Percentiles rank a stretch among this genome's conserved stretches.
Evolutionary conservation across 345 rosid species (phyloP).

Genomic region (Citrus unshiu): DNA sequence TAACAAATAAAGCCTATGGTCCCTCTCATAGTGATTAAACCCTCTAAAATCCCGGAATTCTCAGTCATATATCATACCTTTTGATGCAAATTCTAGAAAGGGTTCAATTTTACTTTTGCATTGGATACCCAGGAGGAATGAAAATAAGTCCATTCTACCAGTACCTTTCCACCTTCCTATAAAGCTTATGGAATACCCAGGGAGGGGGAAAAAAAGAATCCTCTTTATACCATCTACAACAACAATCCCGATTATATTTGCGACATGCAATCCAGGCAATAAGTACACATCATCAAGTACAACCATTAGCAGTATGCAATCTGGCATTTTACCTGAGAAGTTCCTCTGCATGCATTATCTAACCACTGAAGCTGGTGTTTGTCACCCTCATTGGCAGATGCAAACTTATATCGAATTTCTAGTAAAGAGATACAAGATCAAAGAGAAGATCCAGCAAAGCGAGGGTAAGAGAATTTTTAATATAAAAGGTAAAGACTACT

Average conservation of each 20-base stretch:
- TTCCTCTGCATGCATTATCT: constrained; percentile 45
- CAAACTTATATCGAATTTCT: constrained; percentile 39
- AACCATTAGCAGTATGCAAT: neutral
- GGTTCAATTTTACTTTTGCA: neutral
- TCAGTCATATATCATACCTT: neutral
- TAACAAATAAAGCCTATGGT: neutral
- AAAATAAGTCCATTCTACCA: neutral
- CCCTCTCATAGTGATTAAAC: neutral
- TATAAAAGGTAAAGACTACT: neutral
- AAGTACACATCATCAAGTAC: constrained; percentile 3
- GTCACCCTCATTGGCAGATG: constrained; percentile 37
- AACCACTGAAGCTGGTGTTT: constrained; percentile 40
- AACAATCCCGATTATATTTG: neutral
- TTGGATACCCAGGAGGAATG: neutral
- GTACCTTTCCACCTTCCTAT: neutral
- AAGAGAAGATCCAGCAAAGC: constrained; percentile 1
- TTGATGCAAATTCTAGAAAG: neutral
- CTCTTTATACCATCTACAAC: neutral
- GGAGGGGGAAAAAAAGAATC: neutral
- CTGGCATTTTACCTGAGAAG: constrained; percentile 28
- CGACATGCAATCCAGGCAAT: neutral
- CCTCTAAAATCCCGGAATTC: neutral
- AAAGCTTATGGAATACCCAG: neutral
- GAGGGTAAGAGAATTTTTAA: neutral
- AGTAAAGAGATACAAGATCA: neutral